A percentile compares a stretch with the other conserved stretches of the same genome.
Evolutionary conservation across 2,329 filamentous ascomycete species (phyloP).

Genomic region (Rhynchosporium agropyri): DNA sequence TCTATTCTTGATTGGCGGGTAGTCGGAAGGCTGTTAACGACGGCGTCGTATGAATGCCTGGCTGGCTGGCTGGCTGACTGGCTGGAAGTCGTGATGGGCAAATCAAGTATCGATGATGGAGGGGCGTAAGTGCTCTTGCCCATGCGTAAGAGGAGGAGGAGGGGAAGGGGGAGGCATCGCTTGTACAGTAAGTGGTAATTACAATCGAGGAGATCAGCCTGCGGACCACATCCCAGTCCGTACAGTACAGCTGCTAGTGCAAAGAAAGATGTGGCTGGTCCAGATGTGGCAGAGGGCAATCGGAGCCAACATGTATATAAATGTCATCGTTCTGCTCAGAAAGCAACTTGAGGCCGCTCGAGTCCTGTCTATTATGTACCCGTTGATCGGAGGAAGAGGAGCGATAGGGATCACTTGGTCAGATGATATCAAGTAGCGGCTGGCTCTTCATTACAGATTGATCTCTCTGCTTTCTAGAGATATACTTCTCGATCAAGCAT

Average conservation of each 20-base stretch:
- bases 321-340: constrained; percentile 14
- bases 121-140: constrained; percentile 19
- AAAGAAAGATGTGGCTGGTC: constrained; percentile 12
- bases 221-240: constrained; percentile 26
- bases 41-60: constrained; percentile 21
- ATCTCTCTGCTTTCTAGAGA: not conserved
- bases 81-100: constrained; percentile 11
- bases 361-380: not conserved
- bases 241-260: constrained; percentile 30
- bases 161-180: constrained; percentile 24
- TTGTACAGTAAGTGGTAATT: constrained; percentile 21
- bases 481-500: constrained; percentile 12
- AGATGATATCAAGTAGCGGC: constrained; percentile 13
- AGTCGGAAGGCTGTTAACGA: constrained; percentile 21
- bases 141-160: not conserved
- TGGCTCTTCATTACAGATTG: too few relatives aligned
- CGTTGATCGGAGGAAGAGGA: constrained; percentile 1
- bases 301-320: constrained; percentile 14
- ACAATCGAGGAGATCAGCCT: constrained; percentile 25
- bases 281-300: constrained; percentile 20
- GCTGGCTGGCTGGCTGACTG: constrained; percentile 14
- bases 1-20: constrained; percentile 17
- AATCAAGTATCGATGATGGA: constrained; percentile 24
- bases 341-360: not conserved
- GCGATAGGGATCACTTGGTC: constrained; percentile 14